Evolutionary conservation across 2,329 filamentous ascomycete species (phyloP).

Genomic region (Didymella glomerata): DNA sequence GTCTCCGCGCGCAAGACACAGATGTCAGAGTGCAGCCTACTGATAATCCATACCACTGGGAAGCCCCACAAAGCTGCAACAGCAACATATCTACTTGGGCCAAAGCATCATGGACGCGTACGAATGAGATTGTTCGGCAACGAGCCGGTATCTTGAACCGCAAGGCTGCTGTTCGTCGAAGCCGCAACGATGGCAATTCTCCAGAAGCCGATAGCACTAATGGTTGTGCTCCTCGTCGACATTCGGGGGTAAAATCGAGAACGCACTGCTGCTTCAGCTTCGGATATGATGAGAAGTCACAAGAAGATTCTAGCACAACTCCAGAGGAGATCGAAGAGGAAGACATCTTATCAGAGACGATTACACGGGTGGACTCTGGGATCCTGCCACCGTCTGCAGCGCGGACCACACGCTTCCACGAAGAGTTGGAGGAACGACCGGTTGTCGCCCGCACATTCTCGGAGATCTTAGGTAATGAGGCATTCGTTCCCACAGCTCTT

Average conservation of each 20-base stretch:
- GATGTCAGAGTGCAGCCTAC: constrained; percentile 6
- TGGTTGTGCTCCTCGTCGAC: background rate
- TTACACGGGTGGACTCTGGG: background rate
- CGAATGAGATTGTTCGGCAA: constrained; percentile 7
- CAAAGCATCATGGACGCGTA: constrained; percentile 2
- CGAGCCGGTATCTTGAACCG: constrained; percentile 2
- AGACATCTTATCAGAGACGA: background rate
- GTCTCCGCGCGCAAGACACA: background rate
- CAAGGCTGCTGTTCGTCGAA: constrained; percentile 7
- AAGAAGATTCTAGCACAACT: background rate
- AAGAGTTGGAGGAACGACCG: background rate
- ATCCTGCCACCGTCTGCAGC: background rate
- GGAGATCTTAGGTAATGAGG: constrained; percentile 3
- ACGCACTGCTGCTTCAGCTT: constrained; percentile 10
- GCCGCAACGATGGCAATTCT: background rate
- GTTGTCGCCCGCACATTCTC: constrained; percentile 7
- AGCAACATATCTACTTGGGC: background rate
- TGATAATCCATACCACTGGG: constrained; percentile 10
- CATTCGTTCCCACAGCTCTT: constrained; percentile 10
- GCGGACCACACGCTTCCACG: background rate
- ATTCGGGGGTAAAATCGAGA: background rate
- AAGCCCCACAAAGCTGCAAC: background rate
- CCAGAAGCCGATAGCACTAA: background rate
- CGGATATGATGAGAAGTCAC: background rate
- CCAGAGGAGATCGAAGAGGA: background rate